Evolutionary conservation across 371 early-diverging fungal species (phyloP).

Genomic region (Apophysomyces variabilis): DNA sequence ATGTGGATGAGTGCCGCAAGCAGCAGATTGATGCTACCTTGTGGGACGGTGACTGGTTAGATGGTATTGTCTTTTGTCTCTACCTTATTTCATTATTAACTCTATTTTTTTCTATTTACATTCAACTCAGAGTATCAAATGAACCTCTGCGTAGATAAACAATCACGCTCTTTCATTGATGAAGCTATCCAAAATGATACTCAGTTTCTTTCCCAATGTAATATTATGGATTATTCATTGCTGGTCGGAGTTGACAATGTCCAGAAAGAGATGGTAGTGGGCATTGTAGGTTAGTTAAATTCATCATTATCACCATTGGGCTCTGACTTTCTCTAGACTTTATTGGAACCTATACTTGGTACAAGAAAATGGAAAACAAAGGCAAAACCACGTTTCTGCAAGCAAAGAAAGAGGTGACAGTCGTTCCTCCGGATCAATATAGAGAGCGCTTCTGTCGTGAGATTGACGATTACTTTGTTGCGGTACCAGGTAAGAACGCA

Average conservation of each 20-base stretch:
- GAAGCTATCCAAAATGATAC: conserved; percentile 84
- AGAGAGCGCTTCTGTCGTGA: conserved; percentile 83
- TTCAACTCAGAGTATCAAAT: conserved; percentile 30
- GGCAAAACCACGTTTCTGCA: conserved; percentile 82
- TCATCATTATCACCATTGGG: background rate
- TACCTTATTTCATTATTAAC: background rate
- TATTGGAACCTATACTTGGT: conserved; percentile 95
- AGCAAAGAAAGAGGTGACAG: conserved; percentile 82
- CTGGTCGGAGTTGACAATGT: conserved; percentile 86
- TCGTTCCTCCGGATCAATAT: conserved; percentile 90
- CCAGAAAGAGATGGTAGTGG: conserved; percentile 83
- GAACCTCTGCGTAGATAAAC: conserved; percentile 59
- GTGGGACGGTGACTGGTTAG: conserved; percentile 75
- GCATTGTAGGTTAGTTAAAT: conserved; percentile 72
- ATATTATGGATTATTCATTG: conserved; percentile 95
- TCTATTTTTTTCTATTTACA: background rate
- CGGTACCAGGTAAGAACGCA: conserved; percentile 65
- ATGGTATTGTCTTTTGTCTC: conserved; percentile 38
- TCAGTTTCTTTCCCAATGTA: conserved; percentile 79
- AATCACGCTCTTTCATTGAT: conserved; percentile 77
- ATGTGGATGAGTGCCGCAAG: conserved; percentile 44
- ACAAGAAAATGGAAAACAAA: conserved; percentile 90
- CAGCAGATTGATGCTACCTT: conserved; percentile 53
- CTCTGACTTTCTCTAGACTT: conserved; percentile 65
- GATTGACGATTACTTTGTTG: conserved; percentile 83